phyloP scores from a whole-genome alignment of 2,329 filamentous ascomycete species.

The Reticulascus tulasneorum region DNA sequence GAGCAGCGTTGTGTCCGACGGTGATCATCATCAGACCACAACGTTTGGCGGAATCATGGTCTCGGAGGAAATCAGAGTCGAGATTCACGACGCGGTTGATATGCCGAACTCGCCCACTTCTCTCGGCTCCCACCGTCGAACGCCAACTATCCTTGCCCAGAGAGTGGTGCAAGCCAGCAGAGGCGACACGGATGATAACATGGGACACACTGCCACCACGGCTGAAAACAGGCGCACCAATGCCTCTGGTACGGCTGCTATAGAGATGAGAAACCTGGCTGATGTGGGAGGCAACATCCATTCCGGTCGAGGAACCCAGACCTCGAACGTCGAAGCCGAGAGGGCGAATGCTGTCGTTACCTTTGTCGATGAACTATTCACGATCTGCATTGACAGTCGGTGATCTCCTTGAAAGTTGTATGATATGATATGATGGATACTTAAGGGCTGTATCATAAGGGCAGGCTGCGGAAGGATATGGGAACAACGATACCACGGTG shows the following conservation, averaged over 20 bases:
- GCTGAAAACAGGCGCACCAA: constrained; percentile 5
- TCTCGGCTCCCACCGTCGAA: constrained; percentile 14
- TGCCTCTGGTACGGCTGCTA: constrained; percentile 8
- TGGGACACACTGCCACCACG: not conserved
- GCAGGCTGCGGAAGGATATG: too few species aligned
- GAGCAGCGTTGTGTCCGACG: constrained; percentile 9
- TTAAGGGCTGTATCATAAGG: too few species aligned
- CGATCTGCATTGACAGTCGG: constrained; percentile 16
- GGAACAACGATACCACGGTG: too few species aligned
- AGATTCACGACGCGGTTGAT: constrained; percentile 28
- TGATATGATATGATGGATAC: not conserved
- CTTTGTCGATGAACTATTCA: constrained; percentile 43
- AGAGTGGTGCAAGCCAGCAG: not conserved
- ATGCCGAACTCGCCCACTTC: not conserved
- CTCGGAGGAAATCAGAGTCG: constrained; percentile 58
- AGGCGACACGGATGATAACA: constrained; percentile 10
- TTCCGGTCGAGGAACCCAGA: constrained; percentile 18
- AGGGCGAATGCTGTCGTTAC: constrained; percentile 29
- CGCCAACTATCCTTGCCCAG: constrained; percentile 4
- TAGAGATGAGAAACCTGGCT: constrained; percentile 23
- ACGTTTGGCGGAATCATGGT: constrained; percentile 57
- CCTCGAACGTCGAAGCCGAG: constrained; percentile 29
- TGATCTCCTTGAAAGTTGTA: not conserved
- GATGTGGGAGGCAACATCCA: constrained; percentile 16
- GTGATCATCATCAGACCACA: constrained; percentile 8